Evolutionary conservation across 148 eudicot genomes (phyloP).

Genomic region (Arctostaphylos glauca): DNA sequence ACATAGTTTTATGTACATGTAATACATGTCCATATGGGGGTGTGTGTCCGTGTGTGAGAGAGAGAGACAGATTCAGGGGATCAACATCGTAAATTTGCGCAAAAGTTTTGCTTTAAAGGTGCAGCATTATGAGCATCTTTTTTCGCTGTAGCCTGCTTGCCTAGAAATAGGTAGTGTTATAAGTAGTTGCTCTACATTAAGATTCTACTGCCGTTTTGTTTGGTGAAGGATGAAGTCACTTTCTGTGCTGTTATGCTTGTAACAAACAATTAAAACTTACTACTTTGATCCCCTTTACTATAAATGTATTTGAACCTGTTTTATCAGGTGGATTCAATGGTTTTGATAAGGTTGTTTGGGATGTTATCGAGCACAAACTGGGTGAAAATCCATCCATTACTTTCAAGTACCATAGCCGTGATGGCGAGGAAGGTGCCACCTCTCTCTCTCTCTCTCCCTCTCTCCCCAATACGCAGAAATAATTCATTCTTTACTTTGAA

Average conservation of each 20-base stretch:
- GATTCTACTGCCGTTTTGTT: background rate
- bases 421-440: constrained; percentile 89
- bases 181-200: background rate
- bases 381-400: constrained; percentile 80
- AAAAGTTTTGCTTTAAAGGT: background rate
- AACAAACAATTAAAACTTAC: background rate
- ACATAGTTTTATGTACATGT: background rate
- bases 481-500: background rate
- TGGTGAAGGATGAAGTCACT: background rate
- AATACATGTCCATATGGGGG: background rate
- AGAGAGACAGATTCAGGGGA: background rate
- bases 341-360: constrained; percentile 90
- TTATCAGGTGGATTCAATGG: constrained; percentile 80
- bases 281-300: background rate
- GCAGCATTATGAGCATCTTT: background rate
- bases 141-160: background rate
- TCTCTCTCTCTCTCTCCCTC: constrained; percentile 19
- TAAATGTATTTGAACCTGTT: background rate
- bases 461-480: background rate
- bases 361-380: constrained; percentile 68
- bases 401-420: constrained; percentile 74
- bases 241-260: background rate
- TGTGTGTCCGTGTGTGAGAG: too few relatives aligned
- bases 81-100: background rate
- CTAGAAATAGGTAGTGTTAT: background rate